Evolutionary conservation across 495 filamentous ascomycete genomes (phyloP), one percentile per base, ranked within the genome.

Genomic region (Chlorociboria aeruginascens): DNA sequence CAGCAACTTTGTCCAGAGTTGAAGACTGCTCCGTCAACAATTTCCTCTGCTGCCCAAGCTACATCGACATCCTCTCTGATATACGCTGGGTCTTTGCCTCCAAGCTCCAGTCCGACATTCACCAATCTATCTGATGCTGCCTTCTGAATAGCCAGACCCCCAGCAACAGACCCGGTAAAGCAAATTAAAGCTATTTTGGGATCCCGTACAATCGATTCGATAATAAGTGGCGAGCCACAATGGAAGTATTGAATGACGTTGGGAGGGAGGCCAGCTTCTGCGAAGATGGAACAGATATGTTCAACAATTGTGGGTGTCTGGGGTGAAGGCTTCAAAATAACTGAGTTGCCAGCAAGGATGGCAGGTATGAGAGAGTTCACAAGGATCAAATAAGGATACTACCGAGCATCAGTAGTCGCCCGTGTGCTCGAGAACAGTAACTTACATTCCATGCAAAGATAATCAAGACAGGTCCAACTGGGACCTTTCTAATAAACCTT

Each of bases 1-100:
- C 92, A 97, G 69, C 92, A 98, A 57, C 88, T 95, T 64, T 98
- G 92, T 16, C 92, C 92, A 30, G 86, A 93, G 66, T 96, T 98
- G 71, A 96, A 98, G 34, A 98, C 70, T 3, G 89, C 87, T 3
- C 90, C 88, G 57, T 95, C 89, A 29, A 95, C 85, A 49, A 95
- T 86, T 64, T 94, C 86, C 57, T 85, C 86, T 1, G 89, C 89
- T 0, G 83, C 89, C 89, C 88, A 95, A 29, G 76, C 74, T 16
- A 93, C 64, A 59, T 95, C 86, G 1, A 95, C 86, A 61, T 96
- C 90, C 10, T 71, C 75, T 44, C 89, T 74, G 13, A 96, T 73
- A 55, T 95, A 95, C 8, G 89, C 89, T 2, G 89, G 86, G 61
- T 95, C 90, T 52, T 96, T 96, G 34, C 89, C 89, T 31, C 89